A percentile compares a stretch with the other conserved stretches of the same genome.
Conservation (phyloP, 768 basidiomycete genomes). For the Kondoa subrosea region DNA sequence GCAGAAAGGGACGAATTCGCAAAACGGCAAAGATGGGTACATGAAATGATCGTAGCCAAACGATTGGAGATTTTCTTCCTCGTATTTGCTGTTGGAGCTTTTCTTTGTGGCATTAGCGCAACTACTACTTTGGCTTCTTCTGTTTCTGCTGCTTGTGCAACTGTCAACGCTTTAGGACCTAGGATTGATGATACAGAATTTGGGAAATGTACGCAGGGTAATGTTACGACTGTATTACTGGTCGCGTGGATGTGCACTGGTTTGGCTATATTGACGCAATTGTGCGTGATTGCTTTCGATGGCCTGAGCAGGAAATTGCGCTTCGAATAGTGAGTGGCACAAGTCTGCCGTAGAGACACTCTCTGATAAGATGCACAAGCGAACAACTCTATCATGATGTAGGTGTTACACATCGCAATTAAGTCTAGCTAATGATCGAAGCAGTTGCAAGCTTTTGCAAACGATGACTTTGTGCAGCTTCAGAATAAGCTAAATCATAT, state of each 20-base stretch:
- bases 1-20: neutral
- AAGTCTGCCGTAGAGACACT: neutral
- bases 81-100: neutral
- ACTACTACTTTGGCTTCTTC: neutral
- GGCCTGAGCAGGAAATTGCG: neutral
- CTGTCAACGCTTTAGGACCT: constrained; percentile 1
- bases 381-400: neutral
- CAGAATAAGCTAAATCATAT: neutral
- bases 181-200: neutral
- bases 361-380: neutral
- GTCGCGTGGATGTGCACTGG: neutral
- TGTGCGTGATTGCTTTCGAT: neutral
- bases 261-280: neutral
- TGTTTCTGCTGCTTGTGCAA: neutral
- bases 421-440: neutral
- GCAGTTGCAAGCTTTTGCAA: neutral
- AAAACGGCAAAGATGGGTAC: neutral
- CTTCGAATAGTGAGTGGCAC: neutral
- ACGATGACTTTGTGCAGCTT: constrained; percentile 5
- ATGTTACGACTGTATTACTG: neutral
- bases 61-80: neutral
- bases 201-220: neutral
- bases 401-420: neutral
- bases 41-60: neutral
- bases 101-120: neutral